Conservation (phyloP, 148 eudicot genomes). For the Pouteria glomerata region DNA sequence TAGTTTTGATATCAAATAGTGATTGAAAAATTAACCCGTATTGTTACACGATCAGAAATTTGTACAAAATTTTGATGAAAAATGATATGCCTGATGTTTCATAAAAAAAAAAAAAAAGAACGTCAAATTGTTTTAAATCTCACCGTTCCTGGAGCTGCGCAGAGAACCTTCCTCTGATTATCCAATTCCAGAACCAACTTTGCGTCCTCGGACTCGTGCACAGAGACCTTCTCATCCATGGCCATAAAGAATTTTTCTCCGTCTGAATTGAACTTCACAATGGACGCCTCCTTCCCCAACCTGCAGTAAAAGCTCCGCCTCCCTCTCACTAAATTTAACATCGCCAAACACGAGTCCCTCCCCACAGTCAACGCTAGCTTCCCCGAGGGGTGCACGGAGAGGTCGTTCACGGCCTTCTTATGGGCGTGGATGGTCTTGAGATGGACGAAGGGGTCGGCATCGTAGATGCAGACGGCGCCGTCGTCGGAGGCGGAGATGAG, state of each 20-base stretch:
- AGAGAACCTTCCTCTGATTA: slow-evolving; percentile 51
- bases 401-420: slow-evolving; percentile 42
- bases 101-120: too few relatives aligned
- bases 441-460: slow-evolving; percentile 71
- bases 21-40: too few relatives aligned
- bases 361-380: slow-evolving; percentile 61
- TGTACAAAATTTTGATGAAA: too few relatives aligned
- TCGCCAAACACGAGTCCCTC: slow-evolving; percentile 56
- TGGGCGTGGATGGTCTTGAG: slow-evolving; percentile 52
- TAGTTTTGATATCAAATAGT: too few relatives aligned
- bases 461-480: slow-evolving; percentile 60
- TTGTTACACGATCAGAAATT: too few relatives aligned
- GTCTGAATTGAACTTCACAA: slow-evolving; percentile 42
- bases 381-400: slow-evolving; percentile 73
- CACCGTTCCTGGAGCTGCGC: slow-evolving; percentile 66
- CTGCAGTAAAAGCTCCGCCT: slow-evolving; percentile 65
- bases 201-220: slow-evolving; percentile 79
- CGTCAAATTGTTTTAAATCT: too few relatives aligned
- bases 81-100: too few relatives aligned
- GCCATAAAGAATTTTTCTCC: slow-evolving; percentile 75
- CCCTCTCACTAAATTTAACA: slow-evolving; percentile 81
- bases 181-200: slow-evolving; percentile 44
- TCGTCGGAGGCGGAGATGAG: slow-evolving; percentile 54
- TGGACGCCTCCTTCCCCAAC: slow-evolving; percentile 56
- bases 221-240: slow-evolving; percentile 49